Percentiles rank a stretch among this genome's conserved stretches.
phyloP scores from a whole-genome alignment of 495 filamentous ascomycete species.

The Peziza echinospora region DNA sequence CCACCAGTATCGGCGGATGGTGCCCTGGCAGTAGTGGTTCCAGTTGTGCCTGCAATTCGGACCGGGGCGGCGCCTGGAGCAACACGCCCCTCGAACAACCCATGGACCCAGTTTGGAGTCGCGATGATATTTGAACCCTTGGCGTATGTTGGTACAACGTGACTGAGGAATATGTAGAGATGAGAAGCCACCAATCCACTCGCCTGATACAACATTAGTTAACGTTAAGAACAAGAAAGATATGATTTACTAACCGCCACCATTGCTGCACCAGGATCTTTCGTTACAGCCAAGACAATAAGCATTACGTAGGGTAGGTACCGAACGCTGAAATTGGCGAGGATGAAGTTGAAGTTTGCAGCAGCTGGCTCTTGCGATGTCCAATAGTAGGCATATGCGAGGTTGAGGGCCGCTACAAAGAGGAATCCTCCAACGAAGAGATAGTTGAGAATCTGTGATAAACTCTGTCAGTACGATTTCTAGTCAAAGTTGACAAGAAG shows the following conservation, averaged over 20 bases:
- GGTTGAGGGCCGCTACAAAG: constrained; percentile 12
- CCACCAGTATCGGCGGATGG: neutral
- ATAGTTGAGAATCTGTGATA: constrained; percentile 13
- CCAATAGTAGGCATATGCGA: constrained; percentile 18
- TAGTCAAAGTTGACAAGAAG: too few relatives aligned
- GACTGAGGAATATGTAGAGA: constrained; percentile 16
- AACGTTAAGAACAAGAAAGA: too few relatives aligned
- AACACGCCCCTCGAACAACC: constrained; percentile 6
- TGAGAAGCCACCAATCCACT: constrained; percentile 17
- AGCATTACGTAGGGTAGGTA: constrained; percentile 19
- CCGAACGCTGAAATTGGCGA: constrained; percentile 16
- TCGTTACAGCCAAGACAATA: constrained; percentile 11
- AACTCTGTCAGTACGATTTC: too few relatives aligned
- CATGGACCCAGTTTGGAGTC: constrained; percentile 12
- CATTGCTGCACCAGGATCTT: constrained; percentile 7
- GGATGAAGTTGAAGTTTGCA: constrained; percentile 13
- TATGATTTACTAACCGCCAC: too few relatives aligned
- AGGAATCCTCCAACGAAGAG: constrained; percentile 10
- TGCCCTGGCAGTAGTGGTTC: neutral
- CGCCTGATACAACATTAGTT: too few relatives aligned
- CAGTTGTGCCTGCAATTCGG: neutral
- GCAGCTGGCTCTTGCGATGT: constrained; percentile 10
- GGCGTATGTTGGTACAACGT: constrained; percentile 16
- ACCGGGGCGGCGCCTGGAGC: neutral
- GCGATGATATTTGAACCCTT: constrained; percentile 10